Evolutionary conservation across 805 yeast species (phyloP), one percentile per base, ranked within the genome.

Genomic region (Tetrapisispora pingtungensis): DNA sequence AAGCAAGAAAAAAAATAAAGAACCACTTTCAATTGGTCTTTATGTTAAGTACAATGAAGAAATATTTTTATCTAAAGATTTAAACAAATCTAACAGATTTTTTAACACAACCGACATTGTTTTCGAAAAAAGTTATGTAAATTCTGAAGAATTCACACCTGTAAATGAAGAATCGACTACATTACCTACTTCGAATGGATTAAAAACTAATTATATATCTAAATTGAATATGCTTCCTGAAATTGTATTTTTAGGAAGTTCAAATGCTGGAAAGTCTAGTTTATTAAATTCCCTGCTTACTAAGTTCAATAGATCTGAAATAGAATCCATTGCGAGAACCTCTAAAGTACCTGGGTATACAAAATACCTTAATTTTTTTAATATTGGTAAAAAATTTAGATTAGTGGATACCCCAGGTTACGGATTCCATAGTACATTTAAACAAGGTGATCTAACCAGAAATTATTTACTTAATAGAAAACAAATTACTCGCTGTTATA

Each of bases 321-420:
- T 54, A 41, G 56, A 48, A 45, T 60, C 49, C 38, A 72, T 66
- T 47, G 90, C 88, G 8, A 73, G 58, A 50, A 74, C 77, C 1
- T 76, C 81, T 0, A 65, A 64, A 46, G 65, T 68, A 48, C 78
- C 80, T 18, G 85, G 84, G 7, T 74, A 66, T 49, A 76, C 81
- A 0, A 69, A 69, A 46, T 67, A 90, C 4, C 64, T 88, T 56
- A 84, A 84, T 56, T 79, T 85, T 50, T 88, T 73, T 64, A 82
- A 78, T 46, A 63, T 84, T 12, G 83, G 83, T 3, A 74, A 75
- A 40, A 67, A 72, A 44, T 67, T 89, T 36, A 68, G 86, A 48
- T 54, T 89, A 3, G 75, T 87, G 2, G 97, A 89, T 58, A 74
- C 87, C 20, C 97, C 97, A 0, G 97, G 97, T 0, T 89, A 89